These are phyloP conservation scores for Neurospora sp. DNA, from an alignment of 495 filamentous ascomycete genomes.

Conservation along the genomic window DNA sequence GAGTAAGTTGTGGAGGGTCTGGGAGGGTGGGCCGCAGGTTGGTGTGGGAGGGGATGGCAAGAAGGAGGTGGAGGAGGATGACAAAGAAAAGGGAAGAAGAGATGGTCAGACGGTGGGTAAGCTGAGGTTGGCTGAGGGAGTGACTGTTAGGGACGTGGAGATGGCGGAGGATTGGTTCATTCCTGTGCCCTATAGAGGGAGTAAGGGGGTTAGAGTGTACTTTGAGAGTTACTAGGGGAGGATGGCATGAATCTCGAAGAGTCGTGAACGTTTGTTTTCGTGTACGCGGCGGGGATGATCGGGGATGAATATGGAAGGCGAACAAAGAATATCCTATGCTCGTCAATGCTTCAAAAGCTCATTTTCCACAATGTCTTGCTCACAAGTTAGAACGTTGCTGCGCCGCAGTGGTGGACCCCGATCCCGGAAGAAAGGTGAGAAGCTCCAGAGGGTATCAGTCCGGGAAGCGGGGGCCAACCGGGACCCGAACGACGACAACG, in stretches of 20 bases:
- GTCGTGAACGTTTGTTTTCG: no score
- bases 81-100: background rate
- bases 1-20: constrained; percentile 11
- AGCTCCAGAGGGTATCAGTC: background rate
- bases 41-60: constrained; percentile 2
- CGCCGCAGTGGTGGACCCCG: background rate
- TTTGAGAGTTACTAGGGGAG: background rate
- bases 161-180: constrained; percentile 18
- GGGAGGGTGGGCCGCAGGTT: constrained; percentile 2
- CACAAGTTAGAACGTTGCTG: background rate
- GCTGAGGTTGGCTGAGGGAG: constrained; percentile 8
- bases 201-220: background rate
- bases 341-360: background rate
- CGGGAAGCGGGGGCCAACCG: background rate
- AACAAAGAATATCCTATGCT: background rate
- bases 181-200: constrained; percentile 1
- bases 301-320: no score
- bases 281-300: no score
- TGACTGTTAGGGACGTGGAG: constrained; percentile 6
- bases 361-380: background rate
- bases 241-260: no score
- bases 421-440: background rate
- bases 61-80: background rate
- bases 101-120: background rate
- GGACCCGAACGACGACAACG: background rate